A percentile compares a stretch with the other conserved stretches of the same genome.
These are phyloP conservation scores for Gaeumannomyces tritici DNA, from an alignment of 2,329 filamentous ascomycete genomes.

Conservation along the genomic window DNA sequence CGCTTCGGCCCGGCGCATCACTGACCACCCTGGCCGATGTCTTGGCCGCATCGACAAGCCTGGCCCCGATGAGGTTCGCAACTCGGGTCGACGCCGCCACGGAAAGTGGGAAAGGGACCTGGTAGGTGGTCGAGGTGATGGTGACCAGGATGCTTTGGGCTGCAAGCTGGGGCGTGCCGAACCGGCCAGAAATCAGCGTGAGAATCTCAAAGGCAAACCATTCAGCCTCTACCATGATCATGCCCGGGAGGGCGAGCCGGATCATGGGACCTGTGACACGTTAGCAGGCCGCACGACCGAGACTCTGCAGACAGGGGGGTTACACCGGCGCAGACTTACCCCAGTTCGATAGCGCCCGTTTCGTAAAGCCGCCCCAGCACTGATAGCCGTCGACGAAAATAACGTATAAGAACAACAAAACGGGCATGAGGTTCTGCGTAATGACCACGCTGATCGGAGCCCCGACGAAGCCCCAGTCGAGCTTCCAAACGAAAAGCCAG, in stretches of 20 bases:
- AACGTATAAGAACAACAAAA: constrained; percentile 67
- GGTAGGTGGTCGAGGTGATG: constrained; percentile 71
- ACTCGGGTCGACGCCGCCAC: constrained; percentile 84
- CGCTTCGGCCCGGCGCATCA: constrained; percentile 7
- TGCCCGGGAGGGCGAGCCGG: constrained; percentile 73
- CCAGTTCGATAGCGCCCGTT: constrained; percentile 64
- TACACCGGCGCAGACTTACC: constrained; percentile 41
- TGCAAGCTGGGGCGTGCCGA: constrained; percentile 71
- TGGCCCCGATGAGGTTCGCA: constrained; percentile 85
- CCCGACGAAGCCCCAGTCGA: constrained; percentile 60
- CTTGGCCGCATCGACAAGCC: constrained; percentile 69
- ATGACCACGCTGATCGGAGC: constrained; percentile 70
- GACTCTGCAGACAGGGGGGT: too few species aligned
- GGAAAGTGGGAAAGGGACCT: constrained; percentile 84
- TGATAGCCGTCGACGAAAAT: constrained; percentile 60
- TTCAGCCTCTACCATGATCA: constrained; percentile 91
- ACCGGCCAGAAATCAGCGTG: constrained; percentile 71
- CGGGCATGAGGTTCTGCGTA: constrained; percentile 64
- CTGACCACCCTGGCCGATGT: constrained; percentile 66
- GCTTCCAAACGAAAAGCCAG: constrained; percentile 68
- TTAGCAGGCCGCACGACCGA: neutral
- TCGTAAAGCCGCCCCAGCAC: constrained; percentile 76
- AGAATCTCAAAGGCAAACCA: constrained; percentile 89
- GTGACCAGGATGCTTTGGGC: constrained; percentile 81
- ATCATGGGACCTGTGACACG: constrained; percentile 58